Conservation (phyloP, 2,329 filamentous ascomycete species). For the Aspergillus viridinutans region DNA sequence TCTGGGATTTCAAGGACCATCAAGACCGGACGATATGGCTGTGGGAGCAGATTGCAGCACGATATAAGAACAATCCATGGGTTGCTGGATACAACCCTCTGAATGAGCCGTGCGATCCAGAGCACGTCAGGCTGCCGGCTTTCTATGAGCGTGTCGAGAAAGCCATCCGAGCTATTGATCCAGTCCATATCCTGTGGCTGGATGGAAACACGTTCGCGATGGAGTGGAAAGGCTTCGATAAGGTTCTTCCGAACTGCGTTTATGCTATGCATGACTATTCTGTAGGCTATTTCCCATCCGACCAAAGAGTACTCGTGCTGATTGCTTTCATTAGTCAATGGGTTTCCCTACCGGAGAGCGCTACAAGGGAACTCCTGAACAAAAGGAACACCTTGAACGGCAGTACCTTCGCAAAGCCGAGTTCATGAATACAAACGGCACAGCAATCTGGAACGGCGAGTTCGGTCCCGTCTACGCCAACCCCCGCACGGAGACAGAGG, state of each 20-base stretch:
- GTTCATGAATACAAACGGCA: conserved; percentile 43
- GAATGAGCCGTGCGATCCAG: conserved; percentile 49
- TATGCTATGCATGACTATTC: conserved; percentile 46
- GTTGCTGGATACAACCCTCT: conserved; percentile 53
- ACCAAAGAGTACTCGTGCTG: background rate
- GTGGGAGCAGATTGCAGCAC: conserved; percentile 45
- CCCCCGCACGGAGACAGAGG: conserved; percentile 24
- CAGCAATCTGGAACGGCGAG: conserved; percentile 53
- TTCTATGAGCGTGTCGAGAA: conserved; percentile 48
- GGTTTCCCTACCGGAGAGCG: conserved; percentile 41
- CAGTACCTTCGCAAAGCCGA: conserved; percentile 46
- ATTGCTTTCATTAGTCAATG: conserved; percentile 25
- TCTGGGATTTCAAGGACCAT: conserved; percentile 50
- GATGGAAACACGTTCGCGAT: conserved; percentile 45
- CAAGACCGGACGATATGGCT: conserved; percentile 50
- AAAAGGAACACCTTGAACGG: conserved; percentile 39
- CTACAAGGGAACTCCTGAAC: conserved; percentile 40
- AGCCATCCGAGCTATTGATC: conserved; percentile 45
- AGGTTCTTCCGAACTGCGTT: conserved; percentile 42
- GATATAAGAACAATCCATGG: conserved; percentile 45
- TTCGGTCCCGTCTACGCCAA: conserved; percentile 45
- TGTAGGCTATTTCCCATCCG: conserved; percentile 11
- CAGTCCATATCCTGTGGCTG: conserved; percentile 44
- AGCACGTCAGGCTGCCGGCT: conserved; percentile 42
- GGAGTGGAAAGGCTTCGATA: conserved; percentile 44